These are phyloP conservation scores for Flaveria sonorensis DNA, from an alignment of 129 eudicot genomes.

Conservation along the genomic window DNA sequence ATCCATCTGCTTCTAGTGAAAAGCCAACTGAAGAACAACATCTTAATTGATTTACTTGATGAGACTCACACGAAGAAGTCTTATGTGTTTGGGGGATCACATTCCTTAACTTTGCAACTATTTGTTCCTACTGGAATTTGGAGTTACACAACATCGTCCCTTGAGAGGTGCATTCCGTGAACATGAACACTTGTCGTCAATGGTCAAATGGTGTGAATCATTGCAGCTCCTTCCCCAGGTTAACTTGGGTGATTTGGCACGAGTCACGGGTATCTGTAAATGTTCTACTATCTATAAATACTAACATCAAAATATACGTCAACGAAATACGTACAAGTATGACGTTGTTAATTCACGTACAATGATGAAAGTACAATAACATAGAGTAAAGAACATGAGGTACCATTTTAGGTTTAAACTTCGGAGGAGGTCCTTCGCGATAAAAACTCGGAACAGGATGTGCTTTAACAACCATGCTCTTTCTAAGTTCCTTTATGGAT, in stretches of 20 bases:
- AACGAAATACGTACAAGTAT: not conserved
- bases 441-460: conserved; percentile 89
- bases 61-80: conserved; percentile 14
- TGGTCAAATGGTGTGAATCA: conserved; percentile 42
- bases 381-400: not conserved
- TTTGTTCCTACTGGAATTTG: conserved; percentile 34
- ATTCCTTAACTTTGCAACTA: conserved; percentile 25
- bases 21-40: conserved; percentile 1
- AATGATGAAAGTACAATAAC: not conserved
- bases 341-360: not conserved
- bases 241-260: conserved; percentile 79
- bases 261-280: conserved; percentile 67
- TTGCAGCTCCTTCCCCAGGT: conserved; percentile 68
- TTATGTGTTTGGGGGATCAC: conserved; percentile 1
- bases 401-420: conserved; percentile 89
- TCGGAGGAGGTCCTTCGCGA: conserved; percentile 86
- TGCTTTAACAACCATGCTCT: conserved; percentile 71
- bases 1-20: not conserved
- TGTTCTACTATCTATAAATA: not conserved
- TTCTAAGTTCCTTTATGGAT: conserved; percentile 71
- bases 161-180: conserved; percentile 43
- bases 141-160: conserved; percentile 46
- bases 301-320: not conserved
- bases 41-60: not conserved
- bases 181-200: conserved; percentile 44